phyloP scores from a whole-genome alignment of 108 stramenopile genomes.

The Stephanodiscus triporus region DNA sequence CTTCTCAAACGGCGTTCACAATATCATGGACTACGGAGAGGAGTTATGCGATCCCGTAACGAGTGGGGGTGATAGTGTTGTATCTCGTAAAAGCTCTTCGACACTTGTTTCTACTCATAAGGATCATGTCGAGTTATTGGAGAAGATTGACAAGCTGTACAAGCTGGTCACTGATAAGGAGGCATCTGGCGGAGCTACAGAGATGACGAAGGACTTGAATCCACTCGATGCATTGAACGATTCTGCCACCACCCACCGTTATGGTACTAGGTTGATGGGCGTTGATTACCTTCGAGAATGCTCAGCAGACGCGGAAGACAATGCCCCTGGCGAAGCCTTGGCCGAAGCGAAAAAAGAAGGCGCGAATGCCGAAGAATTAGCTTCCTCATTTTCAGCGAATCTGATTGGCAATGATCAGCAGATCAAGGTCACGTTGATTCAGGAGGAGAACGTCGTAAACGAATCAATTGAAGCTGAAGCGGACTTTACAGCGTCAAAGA shows the following conservation, averaged over 20 bases:
- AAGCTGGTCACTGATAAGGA: neutral
- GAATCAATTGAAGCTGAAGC: neutral
- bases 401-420: neutral
- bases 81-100: neutral
- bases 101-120: neutral
- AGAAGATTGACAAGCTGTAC: neutral
- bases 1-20: neutral
- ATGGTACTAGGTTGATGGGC: neutral
- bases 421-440: neutral
- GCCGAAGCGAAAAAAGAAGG: neutral
- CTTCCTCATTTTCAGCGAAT: neutral
- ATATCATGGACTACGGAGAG: neutral
- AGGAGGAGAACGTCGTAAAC: neutral
- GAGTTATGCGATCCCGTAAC: neutral
- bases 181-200: neutral
- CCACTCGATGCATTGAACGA: neutral
- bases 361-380: neutral
- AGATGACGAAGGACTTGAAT: neutral
- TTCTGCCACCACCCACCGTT: neutral
- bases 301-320: neutral
- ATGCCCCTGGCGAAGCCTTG: neutral
- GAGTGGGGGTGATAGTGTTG: neutral
- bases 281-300: neutral
- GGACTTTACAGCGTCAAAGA: neutral
- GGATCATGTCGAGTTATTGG: neutral